Evolutionary conservation across 148 eudicot genomes (phyloP), one percentile per base, ranked within the genome.

Genomic region (Cornus kousa): DNA sequence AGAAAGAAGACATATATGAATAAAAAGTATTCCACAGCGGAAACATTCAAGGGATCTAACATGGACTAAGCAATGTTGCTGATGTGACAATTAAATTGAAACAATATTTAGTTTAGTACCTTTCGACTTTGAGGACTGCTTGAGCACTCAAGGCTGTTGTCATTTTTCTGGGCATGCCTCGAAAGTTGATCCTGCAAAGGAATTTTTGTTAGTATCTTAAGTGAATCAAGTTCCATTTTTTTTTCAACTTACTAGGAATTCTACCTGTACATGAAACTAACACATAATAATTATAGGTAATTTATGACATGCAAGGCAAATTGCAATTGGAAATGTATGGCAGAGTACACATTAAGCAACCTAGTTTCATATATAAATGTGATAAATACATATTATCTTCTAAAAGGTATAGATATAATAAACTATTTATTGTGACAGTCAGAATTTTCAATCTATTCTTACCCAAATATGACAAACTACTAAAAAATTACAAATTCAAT

Each of bases 141-240:
- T n/a, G 85, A 78, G 77, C 68, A 68, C 79, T 85, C 90, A 17
- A 77, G 79, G 79, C 57, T 82, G 68, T 79, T 76, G 32, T 77
- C 80, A 9, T 35, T 85, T 83, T 79, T 83, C 73, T 55, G 74
- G 71, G 43, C 67, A 68, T 75, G 72, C 64, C 40, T 67, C 5
- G 74, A 81, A 70, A 67, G 39, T 33, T 50, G 62, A 74, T 78
- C 80, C 87, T 84, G 78, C 84, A 78, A 72, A n/a, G 28, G 24
- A 68, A 2, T 68, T 68, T 46, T 68, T 32, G 3, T 8, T 67
- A 68, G 65, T 28, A 53, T 72, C 33, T 76, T 13, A 62, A 64
- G 71, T 59, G 53, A 11, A n/a, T 62, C 59, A 14, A 53, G 5
- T 53, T 53, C 12, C 59, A 53, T 3, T 53, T 53, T 28, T 28